Percentiles rank a stretch among this genome's conserved stretches.
These are phyloP conservation scores for Acorus calamus DNA, from an alignment of 106 monocot genomes.

Conservation along the genomic window DNA sequence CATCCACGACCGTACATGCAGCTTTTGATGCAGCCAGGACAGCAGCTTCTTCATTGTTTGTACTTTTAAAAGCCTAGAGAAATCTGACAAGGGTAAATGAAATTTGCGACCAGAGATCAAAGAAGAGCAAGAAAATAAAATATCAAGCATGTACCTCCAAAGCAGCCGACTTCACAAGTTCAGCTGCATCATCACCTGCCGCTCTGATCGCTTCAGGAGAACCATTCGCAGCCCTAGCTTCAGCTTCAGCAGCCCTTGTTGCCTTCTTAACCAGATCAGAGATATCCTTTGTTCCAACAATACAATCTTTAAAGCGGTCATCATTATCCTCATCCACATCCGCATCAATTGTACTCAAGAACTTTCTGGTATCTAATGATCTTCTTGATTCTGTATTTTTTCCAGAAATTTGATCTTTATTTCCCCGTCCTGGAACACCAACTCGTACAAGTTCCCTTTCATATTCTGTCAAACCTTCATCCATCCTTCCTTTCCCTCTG, in stretches of 20 bases:
- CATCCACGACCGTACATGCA: conserved; percentile 89
- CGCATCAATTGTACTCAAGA: conserved; percentile 10
- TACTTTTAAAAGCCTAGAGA: conserved; percentile 61
- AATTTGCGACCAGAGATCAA: background rate
- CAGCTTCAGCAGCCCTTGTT: conserved; percentile 71
- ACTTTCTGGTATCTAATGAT: conserved; percentile 23
- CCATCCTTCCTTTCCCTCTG: conserved; percentile 49
- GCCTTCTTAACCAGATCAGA: conserved; percentile 78
- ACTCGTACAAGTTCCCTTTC: conserved; percentile 28
- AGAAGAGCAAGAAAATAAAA: background rate
- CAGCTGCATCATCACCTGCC: conserved; percentile 96
- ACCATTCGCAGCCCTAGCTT: conserved; percentile 78
- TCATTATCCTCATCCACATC: conserved; percentile 35
- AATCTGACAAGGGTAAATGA: background rate
- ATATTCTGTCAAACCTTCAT: conserved; percentile 46
- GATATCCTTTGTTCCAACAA: conserved; percentile 70
- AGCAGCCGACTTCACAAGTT: conserved; percentile 77
- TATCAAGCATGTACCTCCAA: conserved; percentile 51
- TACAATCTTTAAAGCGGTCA: conserved; percentile 64
- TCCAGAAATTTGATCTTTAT: conserved; percentile 16
- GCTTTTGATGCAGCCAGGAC: conserved; percentile 77
- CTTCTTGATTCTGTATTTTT: conserved; percentile 45
- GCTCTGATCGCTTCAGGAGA: conserved; percentile 85
- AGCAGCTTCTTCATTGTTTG: conserved; percentile 68
- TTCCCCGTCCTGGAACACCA: conserved; percentile 8